phyloP scores from a whole-genome alignment of 306 rosid species.

The Trichosanthes truncata region DNA sequence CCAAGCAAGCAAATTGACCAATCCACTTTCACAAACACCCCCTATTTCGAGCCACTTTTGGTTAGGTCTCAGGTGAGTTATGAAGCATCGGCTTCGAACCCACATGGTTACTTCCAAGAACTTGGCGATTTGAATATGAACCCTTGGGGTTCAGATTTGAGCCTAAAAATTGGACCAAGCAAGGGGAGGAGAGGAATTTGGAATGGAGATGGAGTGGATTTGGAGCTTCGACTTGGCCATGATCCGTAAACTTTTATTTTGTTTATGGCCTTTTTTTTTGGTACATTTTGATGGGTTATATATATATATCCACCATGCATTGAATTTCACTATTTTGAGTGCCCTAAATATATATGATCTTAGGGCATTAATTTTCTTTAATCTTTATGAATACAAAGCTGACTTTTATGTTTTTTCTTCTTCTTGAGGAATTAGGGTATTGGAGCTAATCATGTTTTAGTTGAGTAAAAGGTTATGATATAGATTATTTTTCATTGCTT shows the following conservation, averaged over 20 bases:
- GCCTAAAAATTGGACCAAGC: neutral
- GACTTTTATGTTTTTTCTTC: neutral
- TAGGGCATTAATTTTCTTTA: neutral
- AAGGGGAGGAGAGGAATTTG: neutral
- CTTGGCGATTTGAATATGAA: neutral
- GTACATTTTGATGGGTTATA: neutral
- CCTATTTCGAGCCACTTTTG: neutral
- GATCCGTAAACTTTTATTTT: neutral
- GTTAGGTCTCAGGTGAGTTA: neutral
- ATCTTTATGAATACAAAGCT: neutral
- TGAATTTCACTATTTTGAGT: neutral
- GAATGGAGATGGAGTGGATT: neutral
- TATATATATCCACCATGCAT: neutral
- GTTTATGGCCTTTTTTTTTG: neutral
- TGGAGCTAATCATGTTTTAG: neutral
- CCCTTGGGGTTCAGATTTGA: slow-evolving; percentile 5
- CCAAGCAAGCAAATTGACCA: neutral
- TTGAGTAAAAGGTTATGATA: neutral
- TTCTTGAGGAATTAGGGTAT: neutral
- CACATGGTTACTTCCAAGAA: neutral
- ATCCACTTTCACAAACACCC: neutral
- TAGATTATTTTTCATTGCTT: neutral
- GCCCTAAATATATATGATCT: neutral
- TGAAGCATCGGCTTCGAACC: neutral
- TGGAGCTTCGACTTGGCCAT: slow-evolving; percentile 10